Evolutionary conservation across 2,329 filamentous ascomycete species (phyloP), one percentile per base, ranked within the genome.

Genomic region (Diaporthe eres): DNA sequence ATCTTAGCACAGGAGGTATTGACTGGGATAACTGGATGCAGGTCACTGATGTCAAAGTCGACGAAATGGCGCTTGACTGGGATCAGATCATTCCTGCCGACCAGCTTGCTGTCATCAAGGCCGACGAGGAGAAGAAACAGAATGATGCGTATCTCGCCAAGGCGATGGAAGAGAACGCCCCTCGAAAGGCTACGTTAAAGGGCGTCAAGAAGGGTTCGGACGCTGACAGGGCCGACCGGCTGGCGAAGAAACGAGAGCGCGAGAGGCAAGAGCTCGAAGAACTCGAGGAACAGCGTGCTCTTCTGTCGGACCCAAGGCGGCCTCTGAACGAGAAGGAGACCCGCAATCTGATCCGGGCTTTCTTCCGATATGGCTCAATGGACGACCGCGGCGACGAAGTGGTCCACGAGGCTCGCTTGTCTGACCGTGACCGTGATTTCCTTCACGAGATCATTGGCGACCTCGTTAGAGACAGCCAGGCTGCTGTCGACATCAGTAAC

Each of bases 81-180:
- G 97, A 99, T 81, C 94, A 98, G 79, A 99, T 99, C 80, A 98
- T 99, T 79, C 97, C 97, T 0, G 95, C 96, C 76, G 95, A 98
- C 10, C 93, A 98, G 81, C 90, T 99, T 25, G 96, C 96, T 22
- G 93, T 92, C 76, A 94, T 98, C 85, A 98, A 97, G 83, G 93
- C 92, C 0, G 95, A 98, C 70, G 96, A 98, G 81, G 94, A 97
- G 79, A 92, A 93, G 83, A 94, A 94, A 81, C 92, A 94, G 74
- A 92, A 98, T 74, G 95, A 96, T 19, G 92, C 94, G 63, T 97
- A 97, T 78, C 91, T 98, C 1, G 93, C 92, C 37, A 93, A 93
- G 80, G 90, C 97, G 63, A 91, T 97, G 74, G 95, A 97, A 78
- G 94, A 97, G 81, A 98, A 93, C 79, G 94, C 94, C 47, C 96